phyloP scores from a whole-genome alignment of 2,329 filamentous ascomycete genomes.

The Xylaria sp. region DNA sequence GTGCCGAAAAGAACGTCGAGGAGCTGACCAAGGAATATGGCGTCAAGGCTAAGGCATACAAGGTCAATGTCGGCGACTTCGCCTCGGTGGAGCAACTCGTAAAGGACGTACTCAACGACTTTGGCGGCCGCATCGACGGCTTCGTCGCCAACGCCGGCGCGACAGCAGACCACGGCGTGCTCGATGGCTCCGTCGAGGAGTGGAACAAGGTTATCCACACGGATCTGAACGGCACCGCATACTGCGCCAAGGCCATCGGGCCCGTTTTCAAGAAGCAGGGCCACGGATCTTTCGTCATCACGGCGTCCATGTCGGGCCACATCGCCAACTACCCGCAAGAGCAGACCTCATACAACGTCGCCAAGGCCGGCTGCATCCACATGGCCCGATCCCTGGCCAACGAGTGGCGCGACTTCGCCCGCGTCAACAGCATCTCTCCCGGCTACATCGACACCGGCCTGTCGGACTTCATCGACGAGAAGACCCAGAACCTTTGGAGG shows the following conservation, averaged over 20 bases:
- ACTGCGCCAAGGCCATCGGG: slow-evolving; percentile 70
- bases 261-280: slow-evolving; percentile 70
- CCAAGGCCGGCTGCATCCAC: slow-evolving; percentile 63
- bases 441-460: slow-evolving; percentile 65
- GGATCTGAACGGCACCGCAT: slow-evolving; percentile 73
- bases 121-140: slow-evolving; percentile 77
- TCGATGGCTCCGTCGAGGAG: slow-evolving; percentile 65
- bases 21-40: slow-evolving; percentile 74
- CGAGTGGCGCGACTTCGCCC: slow-evolving; percentile 72
- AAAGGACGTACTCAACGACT: slow-evolving; percentile 75
- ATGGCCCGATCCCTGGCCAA: slow-evolving; percentile 60
- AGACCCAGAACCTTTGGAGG: slow-evolving; percentile 50
- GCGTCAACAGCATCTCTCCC: slow-evolving; percentile 70
- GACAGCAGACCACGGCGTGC: slow-evolving; percentile 65
- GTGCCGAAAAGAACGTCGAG: slow-evolving; percentile 72
- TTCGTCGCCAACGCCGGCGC: slow-evolving; percentile 80
- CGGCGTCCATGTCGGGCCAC: slow-evolving; percentile 73
- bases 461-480: slow-evolving; percentile 56
- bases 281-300: slow-evolving; percentile 71
- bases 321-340: slow-evolving; percentile 74
- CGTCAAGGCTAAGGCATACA: slow-evolving; percentile 72
- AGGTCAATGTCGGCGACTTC: slow-evolving; percentile 67
- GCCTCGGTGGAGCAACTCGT: slow-evolving; percentile 64
- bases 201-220: slow-evolving; percentile 70
- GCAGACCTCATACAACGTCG: slow-evolving; percentile 71